Evolutionary conservation across 1,284 basidiomycete species (phyloP).

Genomic region (Coniferiporia sulphurascens): DNA sequence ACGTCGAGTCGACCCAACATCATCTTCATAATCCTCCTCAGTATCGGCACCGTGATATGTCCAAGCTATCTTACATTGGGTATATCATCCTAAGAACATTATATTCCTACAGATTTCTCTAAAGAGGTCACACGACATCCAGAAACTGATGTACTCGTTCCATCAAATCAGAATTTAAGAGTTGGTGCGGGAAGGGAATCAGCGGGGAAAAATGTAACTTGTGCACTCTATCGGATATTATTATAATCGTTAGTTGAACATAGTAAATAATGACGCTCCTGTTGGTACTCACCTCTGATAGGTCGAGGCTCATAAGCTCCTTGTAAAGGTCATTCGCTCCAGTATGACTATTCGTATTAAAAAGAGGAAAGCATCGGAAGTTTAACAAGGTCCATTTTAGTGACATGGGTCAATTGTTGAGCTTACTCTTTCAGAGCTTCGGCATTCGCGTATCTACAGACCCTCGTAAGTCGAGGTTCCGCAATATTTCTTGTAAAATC

Average conservation of each 20-base stretch:
- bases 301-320: background rate
- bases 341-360: background rate
- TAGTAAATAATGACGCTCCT: background rate
- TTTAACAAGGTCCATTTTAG: background rate
- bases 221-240: background rate
- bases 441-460: background rate
- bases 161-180: background rate
- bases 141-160: too few relatives aligned
- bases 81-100: too few relatives aligned
- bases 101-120: too few relatives aligned
- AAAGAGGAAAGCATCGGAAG: background rate
- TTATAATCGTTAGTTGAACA: background rate
- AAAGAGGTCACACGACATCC: too few relatives aligned
- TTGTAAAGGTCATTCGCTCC: background rate
- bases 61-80: too few relatives aligned
- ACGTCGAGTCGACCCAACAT: too few relatives aligned
- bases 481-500: background rate
- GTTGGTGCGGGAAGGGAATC: constrained; percentile 4
- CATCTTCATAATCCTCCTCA: too few relatives aligned
- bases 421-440: background rate
- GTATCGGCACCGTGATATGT: too few relatives aligned
- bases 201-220: background rate
- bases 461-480: background rate
- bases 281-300: background rate
- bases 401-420: background rate